A percentile compares a stretch with the other conserved stretches of the same genome.
These are phyloP conservation scores for Suhomyces atakaporum DNA, from an alignment of 1,139 yeast genomes.

Conservation along the genomic window DNA sequence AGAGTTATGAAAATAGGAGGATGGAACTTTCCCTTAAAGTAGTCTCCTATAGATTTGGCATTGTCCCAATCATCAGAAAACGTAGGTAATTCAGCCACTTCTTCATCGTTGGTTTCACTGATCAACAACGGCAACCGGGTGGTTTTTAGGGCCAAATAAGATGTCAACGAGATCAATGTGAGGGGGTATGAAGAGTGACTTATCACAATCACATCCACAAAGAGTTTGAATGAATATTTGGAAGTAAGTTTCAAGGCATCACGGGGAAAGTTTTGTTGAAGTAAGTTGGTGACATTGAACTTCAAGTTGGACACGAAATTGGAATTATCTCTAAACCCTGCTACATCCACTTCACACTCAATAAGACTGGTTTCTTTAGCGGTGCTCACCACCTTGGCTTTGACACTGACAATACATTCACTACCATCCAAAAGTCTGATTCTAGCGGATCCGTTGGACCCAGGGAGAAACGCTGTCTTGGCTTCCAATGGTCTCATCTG, in stretches of 20 bases:
- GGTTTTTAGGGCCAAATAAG: constrained; percentile 77
- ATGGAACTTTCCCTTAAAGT: constrained; percentile 37
- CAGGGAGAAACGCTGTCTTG: constrained; percentile 74
- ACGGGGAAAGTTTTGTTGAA: constrained; percentile 50
- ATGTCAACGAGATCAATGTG: constrained; percentile 73
- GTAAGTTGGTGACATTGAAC: constrained; percentile 50
- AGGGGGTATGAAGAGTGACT: constrained; percentile 72
- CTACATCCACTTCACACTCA: constrained; percentile 75
- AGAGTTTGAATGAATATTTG: constrained; percentile 73
- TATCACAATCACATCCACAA: constrained; percentile 75
- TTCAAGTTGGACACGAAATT: constrained; percentile 59
- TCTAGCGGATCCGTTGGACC: constrained; percentile 90
- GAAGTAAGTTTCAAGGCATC: constrained; percentile 62
- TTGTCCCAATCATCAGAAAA: constrained; percentile 85
- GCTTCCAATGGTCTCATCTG: constrained; percentile 90
- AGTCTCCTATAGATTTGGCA: constrained; percentile 47
- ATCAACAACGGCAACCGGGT: constrained; percentile 73
- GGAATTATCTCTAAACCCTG: constrained; percentile 72
- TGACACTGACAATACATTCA: constrained; percentile 88
- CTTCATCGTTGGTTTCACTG: constrained; percentile 58
- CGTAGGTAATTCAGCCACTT: constrained; percentile 83
- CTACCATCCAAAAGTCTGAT: constrained; percentile 84
- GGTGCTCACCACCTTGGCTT: constrained; percentile 74
- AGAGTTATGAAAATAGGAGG: constrained; percentile 79
- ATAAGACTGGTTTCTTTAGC: constrained; percentile 49